Base-by-base conservation (phyloP, 768 basidiomycete species). In the Leucosporidium scottii region DNA sequence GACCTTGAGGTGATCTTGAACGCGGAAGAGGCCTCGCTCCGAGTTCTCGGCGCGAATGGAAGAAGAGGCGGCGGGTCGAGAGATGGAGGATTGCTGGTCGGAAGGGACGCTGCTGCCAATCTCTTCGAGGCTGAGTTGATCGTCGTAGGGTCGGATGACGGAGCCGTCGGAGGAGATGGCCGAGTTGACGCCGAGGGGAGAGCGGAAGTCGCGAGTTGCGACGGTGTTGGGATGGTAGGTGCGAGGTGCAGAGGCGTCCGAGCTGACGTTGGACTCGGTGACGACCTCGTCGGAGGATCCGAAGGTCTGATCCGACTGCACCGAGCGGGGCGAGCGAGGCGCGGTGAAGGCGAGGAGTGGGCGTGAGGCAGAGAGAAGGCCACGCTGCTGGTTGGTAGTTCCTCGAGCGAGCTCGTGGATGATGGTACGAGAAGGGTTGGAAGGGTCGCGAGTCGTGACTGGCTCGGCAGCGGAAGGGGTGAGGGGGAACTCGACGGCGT, bases 1-100 rank as follows among this genome's bases (percentile, higher is more conserved):
- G 25, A 44, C 53, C 39, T 55, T 54, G 62, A 63, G 20, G 75
- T 71, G 48, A 72, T 75, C 30, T 55, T 64, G 51, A 63, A 72
- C 34, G 69, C 68, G 25, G 60, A 64, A 25, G 51, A 44, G 48
- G 59, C 50, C 49, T 67, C 61, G 18, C 59, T 62, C 20, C 56
- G 61, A 31, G 58, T 59, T 36, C 31, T 57, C 31, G 56, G 56
- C 39, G 58, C 23, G 34, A 13, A 39, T 25, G 25, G 58, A 47
- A 8, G 36, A 39, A 20, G 62, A 60, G 25, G 51, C 47, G 3
- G 48, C 39, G 30, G 31, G 54, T 9, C 48, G 59, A 39, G 55
- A 31, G n/a, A 56, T 12, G 27, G 53, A 50, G 64, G 25, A 53
- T 36, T 44, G 27, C 30, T 9, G 36, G 56, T 28, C 47, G n/a